Evolutionary conservation across 2,329 filamentous ascomycete species (phyloP).

Genomic region (Monosporascus ibericus): DNA sequence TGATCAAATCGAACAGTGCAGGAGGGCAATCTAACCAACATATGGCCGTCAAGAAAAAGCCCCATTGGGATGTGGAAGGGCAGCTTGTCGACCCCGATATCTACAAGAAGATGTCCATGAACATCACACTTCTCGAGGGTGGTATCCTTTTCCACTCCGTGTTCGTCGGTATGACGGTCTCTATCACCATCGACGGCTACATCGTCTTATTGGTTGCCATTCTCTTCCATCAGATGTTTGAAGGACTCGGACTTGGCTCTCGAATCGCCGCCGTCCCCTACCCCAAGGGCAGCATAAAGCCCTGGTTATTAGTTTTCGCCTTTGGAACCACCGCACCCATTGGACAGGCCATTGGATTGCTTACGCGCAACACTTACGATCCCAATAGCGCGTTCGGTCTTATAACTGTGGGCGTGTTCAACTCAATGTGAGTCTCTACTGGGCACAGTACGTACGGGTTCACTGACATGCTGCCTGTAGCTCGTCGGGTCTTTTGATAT

Average conservation of each 20-base stretch:
- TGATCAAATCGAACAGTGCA: conserved; percentile 37
- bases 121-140: conserved; percentile 69
- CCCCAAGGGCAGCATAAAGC: conserved; percentile 47
- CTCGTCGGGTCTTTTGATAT: conserved; percentile 55
- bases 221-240: conserved; percentile 65
- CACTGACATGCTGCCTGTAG: conserved; percentile 22
- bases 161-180: conserved; percentile 68
- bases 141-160: conserved; percentile 76
- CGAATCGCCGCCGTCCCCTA: conserved; percentile 64
- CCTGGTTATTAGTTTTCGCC: conserved; percentile 55
- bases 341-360: conserved; percentile 57
- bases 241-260: conserved; percentile 62
- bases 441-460: too few species aligned
- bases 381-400: conserved; percentile 58
- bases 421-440: conserved; percentile 48
- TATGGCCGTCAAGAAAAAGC: conserved; percentile 26
- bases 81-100: conserved; percentile 37
- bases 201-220: conserved; percentile 63
- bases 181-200: conserved; percentile 62
- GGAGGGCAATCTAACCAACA: conserved; percentile 15
- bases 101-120: conserved; percentile 60
- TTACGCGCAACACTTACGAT: conserved; percentile 52
- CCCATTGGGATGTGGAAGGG: conserved; percentile 38
- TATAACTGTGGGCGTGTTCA: conserved; percentile 59
- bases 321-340: conserved; percentile 60